Evolutionary conservation across 2,329 filamentous ascomycete species (phyloP).

Genomic region (Neurospora sp.): DNA sequence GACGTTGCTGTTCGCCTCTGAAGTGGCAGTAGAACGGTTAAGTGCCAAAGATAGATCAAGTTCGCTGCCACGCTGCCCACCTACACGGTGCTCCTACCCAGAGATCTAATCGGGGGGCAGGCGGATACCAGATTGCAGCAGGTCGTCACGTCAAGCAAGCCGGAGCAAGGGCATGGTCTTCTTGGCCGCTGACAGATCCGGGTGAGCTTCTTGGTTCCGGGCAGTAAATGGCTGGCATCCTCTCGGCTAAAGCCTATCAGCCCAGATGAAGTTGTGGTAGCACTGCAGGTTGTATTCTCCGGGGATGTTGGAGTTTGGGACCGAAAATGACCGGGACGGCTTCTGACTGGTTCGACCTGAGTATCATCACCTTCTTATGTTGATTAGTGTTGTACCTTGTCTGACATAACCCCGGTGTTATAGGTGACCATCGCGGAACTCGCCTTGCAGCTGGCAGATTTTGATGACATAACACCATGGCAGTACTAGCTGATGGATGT

Average conservation of each 20-base stretch:
- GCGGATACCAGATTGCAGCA: background rate
- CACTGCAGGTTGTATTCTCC: background rate
- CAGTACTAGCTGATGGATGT: background rate
- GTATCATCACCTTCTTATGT: background rate
- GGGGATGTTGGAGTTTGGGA: background rate
- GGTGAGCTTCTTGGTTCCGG: background rate
- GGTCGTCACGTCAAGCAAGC: background rate
- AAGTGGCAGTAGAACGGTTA: background rate
- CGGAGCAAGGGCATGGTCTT: background rate
- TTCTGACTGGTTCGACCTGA: background rate
- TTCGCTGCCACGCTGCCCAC: background rate
- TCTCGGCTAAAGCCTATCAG: background rate
- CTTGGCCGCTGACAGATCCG: background rate
- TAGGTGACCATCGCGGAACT: background rate
- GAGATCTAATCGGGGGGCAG: background rate
- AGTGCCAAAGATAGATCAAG: background rate
- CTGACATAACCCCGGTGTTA: background rate
- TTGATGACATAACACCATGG: background rate
- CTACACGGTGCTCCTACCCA: background rate
- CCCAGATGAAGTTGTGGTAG: background rate
- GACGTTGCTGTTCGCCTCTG: background rate
- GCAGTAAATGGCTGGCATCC: background rate
- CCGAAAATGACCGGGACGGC: background rate
- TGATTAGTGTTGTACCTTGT: background rate
- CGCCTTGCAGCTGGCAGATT: background rate